Conservation (phyloP, 2,329 filamentous ascomycete species). For the Teratosphaeria epicoccoides region DNA sequence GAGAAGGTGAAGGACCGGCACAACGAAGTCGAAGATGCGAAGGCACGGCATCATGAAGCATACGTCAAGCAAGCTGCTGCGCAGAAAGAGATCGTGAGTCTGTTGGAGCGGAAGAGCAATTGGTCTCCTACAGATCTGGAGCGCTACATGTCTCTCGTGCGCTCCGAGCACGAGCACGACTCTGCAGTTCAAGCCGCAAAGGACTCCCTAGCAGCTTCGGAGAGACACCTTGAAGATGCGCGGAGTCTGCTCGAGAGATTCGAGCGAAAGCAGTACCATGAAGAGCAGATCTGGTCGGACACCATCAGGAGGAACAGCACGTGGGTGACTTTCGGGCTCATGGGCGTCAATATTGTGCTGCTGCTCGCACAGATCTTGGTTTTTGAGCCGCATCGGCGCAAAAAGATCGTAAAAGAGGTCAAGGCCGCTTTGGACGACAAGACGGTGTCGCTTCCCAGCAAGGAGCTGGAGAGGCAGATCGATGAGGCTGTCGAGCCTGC, state of each 20-base stretch:
- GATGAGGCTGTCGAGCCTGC: constrained; percentile 15
- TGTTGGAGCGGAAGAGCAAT: constrained; percentile 85
- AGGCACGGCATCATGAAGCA: constrained; percentile 69
- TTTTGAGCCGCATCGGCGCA: constrained; percentile 84
- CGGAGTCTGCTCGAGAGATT: constrained; percentile 64
- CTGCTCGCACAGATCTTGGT: constrained; percentile 63
- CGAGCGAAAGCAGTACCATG: constrained; percentile 87
- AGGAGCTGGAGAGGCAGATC: constrained; percentile 15
- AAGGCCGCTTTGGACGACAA: constrained; percentile 59
- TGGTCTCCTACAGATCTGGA: constrained; percentile 85
- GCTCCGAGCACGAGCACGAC: constrained; percentile 87
- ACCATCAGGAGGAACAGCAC: constrained; percentile 93
- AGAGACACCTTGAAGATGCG: constrained; percentile 69
- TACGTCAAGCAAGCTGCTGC: constrained; percentile 75
- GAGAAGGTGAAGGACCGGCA: constrained; percentile 49
- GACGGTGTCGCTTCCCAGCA: constrained; percentile 30
- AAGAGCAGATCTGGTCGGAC: constrained; percentile 99
- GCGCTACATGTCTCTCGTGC: constrained; percentile 85
- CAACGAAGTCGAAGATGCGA: constrained; percentile 56
- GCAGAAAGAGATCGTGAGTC: constrained; percentile 88
- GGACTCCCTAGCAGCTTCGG: constrained; percentile 60
- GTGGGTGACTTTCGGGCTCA: constrained; percentile 96
- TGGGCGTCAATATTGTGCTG: constrained; percentile 89
- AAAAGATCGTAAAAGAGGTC: constrained; percentile 69
- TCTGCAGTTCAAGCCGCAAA: constrained; percentile 66